Conservation (phyloP, 2,329 filamentous ascomycete genomes). For the Curvularia hawaiiensis region DNA sequence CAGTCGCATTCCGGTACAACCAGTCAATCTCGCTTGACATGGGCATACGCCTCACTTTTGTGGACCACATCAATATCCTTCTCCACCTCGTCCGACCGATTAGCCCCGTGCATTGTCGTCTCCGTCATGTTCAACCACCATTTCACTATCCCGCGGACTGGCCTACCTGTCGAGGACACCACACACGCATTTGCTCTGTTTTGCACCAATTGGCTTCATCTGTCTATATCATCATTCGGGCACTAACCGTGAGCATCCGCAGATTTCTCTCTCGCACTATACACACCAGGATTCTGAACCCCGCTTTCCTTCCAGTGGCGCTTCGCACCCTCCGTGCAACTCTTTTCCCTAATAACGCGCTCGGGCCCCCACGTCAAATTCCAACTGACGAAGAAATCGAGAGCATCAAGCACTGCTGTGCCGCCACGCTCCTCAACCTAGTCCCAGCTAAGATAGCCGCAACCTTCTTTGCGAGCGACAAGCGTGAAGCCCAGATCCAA, state of each 20-base stretch:
- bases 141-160: constrained; percentile 33
- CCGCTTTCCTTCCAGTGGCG: constrained; percentile 51
- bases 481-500: constrained; percentile 63
- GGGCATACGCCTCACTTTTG: constrained; percentile 30
- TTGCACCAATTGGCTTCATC: constrained; percentile 29
- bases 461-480: constrained; percentile 37
- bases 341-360: constrained; percentile 84
- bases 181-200: constrained; percentile 26
- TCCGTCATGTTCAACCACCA: constrained; percentile 21
- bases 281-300: constrained; percentile 49
- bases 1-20: constrained; percentile 11
- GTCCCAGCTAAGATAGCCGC: constrained; percentile 53
- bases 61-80: constrained; percentile 14
- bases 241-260: constrained; percentile 34
- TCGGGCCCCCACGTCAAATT: constrained; percentile 66
- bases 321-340: constrained; percentile 74
- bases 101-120: constrained; percentile 6
- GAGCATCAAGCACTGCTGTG: constrained; percentile 69
- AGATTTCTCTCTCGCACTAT: constrained; percentile 56
- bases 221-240: constrained; percentile 17
- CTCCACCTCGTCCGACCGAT: constrained; percentile 11
- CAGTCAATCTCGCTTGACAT: constrained; percentile 18
- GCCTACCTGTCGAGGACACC: constrained; percentile 14
- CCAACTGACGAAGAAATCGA: constrained; percentile 65
- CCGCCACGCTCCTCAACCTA: constrained; percentile 59